These are phyloP conservation scores for Halophytophthora batemanensis DNA, from an alignment of 352 stramenopile genomes.

Conservation along the genomic window DNA sequence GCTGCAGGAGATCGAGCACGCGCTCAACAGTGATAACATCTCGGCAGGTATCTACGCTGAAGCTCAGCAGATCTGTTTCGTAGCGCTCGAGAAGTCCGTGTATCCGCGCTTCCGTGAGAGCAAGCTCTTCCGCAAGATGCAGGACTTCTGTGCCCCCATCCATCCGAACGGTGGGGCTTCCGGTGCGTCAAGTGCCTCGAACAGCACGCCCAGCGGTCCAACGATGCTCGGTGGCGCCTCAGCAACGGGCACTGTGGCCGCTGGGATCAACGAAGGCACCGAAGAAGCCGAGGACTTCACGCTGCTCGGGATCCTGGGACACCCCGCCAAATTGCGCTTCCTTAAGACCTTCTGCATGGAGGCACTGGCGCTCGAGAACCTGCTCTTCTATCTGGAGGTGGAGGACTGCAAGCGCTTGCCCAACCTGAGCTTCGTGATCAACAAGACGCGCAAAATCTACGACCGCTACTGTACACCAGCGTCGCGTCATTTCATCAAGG, in stretches of 20 bases:
- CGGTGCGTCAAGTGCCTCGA: background rate
- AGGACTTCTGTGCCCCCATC: slow-evolving; percentile 54
- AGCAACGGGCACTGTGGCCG: slow-evolving; percentile 12
- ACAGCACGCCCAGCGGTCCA: background rate
- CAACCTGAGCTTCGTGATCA: slow-evolving; percentile 79
- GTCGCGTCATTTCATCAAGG: slow-evolving; percentile 46
- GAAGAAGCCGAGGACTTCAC: slow-evolving; percentile 52
- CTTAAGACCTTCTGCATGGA: slow-evolving; percentile 88
- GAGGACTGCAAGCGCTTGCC: slow-evolving; percentile 82
- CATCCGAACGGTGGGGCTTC: slow-evolving; percentile 13
- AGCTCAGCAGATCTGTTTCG: slow-evolving; percentile 61
- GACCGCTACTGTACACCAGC: slow-evolving; percentile 61
- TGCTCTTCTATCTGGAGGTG: slow-evolving; percentile 84
- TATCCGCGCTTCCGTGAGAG: slow-evolving; percentile 77
- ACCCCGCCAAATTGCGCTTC: slow-evolving; percentile 77
- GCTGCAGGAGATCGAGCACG: slow-evolving; percentile 61
- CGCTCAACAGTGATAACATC: slow-evolving; percentile 61
- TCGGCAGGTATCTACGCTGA: slow-evolving; percentile 68
- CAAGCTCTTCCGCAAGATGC: slow-evolving; percentile 76
- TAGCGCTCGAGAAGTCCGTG: slow-evolving; percentile 68
- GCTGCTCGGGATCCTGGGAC: slow-evolving; percentile 53
- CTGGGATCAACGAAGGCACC: slow-evolving; percentile 14
- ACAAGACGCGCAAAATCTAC: slow-evolving; percentile 75
- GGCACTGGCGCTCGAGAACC: slow-evolving; percentile 71
- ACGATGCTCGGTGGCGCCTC: slow-evolving; percentile 11